Evolutionary conservation across 345 rosid species (phyloP), one percentile per base, ranked within the genome.

Genomic region (Salix viminalis): DNA sequence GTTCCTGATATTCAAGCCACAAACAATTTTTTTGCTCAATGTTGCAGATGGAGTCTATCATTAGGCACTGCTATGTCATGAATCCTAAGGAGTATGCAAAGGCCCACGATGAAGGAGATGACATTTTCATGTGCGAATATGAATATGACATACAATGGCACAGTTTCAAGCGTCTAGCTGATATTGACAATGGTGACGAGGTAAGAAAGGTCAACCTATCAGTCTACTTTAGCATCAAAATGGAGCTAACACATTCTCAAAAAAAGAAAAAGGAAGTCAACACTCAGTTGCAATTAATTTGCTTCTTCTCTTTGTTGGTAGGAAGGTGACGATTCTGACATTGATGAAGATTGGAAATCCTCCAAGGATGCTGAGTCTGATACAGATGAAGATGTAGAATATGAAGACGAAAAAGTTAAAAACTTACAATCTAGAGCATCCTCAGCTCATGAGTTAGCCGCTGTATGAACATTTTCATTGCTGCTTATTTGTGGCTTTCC

Each of bases 91-190:
- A 92, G 72, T 93, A 88, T 82, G 82, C 86, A 5, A 90, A 88
- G 84, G 96, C 93, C 65, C 86, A 72, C 42, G 75, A 91, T 65
- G 90, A 85, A 77, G 98, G 98, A 41, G 97, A 95, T 89, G 99
- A 93, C 85, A 78, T 95, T 68, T 95, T 90, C 74, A 80, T 93
- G 3, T 93, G 99, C 68, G 99, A 95, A 84, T 93, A 95, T 79
- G 98, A 93, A 62, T 95, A 95, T 78, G 98, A 95, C 83, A 83
- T 90, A 54, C 92, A 83, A 44, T 91, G 99, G 98, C 94, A 91
- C 82, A 89, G 86, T 79, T 95, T 91, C 83, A 93, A 95, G 86
- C 91, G 97, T 76, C 79, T 91, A 65, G 93, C 91, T 82, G 98
- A 91, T 23, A 79, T 90, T 11, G 89, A 87, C 79, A 65, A 82